Evolutionary conservation across 148 eudicot genomes (phyloP).

Genomic region (Euryodendron excelsum): DNA sequence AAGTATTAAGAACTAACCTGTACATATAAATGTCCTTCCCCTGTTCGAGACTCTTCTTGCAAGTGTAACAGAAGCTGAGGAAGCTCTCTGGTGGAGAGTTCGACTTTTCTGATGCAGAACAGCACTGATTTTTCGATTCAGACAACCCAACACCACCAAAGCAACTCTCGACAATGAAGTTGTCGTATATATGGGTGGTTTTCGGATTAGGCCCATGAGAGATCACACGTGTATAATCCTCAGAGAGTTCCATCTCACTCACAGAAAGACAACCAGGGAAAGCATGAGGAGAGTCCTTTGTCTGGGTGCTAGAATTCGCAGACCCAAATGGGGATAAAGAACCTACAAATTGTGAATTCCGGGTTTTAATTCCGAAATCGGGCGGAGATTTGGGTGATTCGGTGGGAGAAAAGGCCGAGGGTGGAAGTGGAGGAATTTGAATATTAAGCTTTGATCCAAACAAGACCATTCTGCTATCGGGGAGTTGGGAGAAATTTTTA

Average conservation of each 20-base stretch:
- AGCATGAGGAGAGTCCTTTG: constrained; percentile 2
- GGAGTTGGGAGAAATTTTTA: constrained; percentile 25
- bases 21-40: constrained; percentile 78
- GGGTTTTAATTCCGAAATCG: constrained; percentile 74
- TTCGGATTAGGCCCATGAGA: constrained; percentile 91
- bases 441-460: constrained; percentile 80
- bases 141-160: constrained; percentile 36
- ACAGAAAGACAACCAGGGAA: constrained; percentile 28
- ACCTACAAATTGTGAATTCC: constrained; percentile 27
- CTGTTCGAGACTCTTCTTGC: constrained; percentile 62
- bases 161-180: constrained; percentile 68
- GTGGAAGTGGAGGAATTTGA: constrained; percentile 50
- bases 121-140: constrained; percentile 16
- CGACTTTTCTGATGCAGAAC: constrained; percentile 15
- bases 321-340: constrained; percentile 17
- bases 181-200: constrained; percentile 76
- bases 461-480: constrained; percentile 46
- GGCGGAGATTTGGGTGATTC: constrained; percentile 56
- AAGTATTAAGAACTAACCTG: constrained; percentile 40
- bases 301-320: background rate
- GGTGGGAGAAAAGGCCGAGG: constrained; percentile 22
- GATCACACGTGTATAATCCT: constrained; percentile 93
- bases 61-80: constrained; percentile 66
- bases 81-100: constrained; percentile 35
- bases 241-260: constrained; percentile 77